A percentile compares a stretch with the other conserved stretches of the same genome.
Conservation (phyloP, 345 rosid genomes). For the Bretschneidera sinensis region DNA sequence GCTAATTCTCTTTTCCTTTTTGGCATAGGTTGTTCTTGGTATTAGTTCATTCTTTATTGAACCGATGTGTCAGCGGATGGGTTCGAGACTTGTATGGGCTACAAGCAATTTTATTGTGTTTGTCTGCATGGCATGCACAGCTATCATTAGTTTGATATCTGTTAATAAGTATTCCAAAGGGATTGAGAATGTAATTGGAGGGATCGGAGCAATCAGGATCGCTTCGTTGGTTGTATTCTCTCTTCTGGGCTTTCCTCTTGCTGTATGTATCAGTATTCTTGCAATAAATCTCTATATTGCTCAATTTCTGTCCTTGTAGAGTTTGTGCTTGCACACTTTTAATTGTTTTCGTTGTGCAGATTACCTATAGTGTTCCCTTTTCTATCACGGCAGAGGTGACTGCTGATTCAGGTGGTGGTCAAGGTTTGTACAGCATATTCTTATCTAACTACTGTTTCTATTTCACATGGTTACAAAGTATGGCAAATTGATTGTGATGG, state of each 20-base stretch:
- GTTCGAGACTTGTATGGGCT: slow-evolving; percentile 87
- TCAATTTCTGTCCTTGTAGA: background rate
- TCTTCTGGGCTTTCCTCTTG: slow-evolving; percentile 94
- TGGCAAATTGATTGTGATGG: background rate
- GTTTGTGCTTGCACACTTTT: background rate
- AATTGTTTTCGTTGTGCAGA: slow-evolving; percentile 41
- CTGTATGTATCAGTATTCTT: slow-evolving; percentile 48
- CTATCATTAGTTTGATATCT: slow-evolving; percentile 73
- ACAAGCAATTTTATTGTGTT: slow-evolving; percentile 80
- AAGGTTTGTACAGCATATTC: slow-evolving; percentile 46
- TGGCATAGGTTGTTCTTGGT: slow-evolving; percentile 86
- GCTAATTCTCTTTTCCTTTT: slow-evolving; percentile 3
- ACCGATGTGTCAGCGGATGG: slow-evolving; percentile 84
- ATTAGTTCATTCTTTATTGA: slow-evolving; percentile 82
- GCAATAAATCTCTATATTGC: background rate
- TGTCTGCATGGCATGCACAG: slow-evolving; percentile 80
- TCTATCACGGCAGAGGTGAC: slow-evolving; percentile 90
- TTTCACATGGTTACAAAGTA: background rate
- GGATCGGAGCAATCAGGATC: slow-evolving; percentile 49
- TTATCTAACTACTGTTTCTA: background rate
- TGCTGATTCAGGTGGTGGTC: slow-evolving; percentile 95
- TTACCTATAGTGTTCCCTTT: slow-evolving; percentile 90
- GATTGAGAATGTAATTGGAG: slow-evolving; percentile 54
- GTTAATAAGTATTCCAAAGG: slow-evolving; percentile 45
- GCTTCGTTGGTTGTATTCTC: slow-evolving; percentile 77